Percentiles rank a stretch among this genome's conserved stretches.
phyloP scores from a whole-genome alignment of 768 basidiomycete genomes.

The Kwoniella dendrophila region DNA sequence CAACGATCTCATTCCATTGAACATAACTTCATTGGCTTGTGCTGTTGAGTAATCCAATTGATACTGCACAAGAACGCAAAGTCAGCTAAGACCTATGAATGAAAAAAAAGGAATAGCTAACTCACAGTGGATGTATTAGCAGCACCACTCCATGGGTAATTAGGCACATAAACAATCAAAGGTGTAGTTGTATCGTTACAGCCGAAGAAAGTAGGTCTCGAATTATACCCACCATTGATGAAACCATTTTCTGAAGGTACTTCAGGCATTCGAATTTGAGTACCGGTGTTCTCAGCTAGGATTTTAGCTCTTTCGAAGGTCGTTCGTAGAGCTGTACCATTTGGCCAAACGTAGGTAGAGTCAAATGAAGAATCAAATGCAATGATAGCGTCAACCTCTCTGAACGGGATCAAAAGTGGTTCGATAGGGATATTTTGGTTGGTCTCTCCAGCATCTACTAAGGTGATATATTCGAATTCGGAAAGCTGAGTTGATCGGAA shows the following conservation, averaged over 20 bases:
- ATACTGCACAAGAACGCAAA: slow-evolving; percentile 52
- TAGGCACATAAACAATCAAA: slow-evolving; percentile 73
- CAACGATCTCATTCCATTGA: slow-evolving; percentile 62
- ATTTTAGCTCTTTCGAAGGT: slow-evolving; percentile 38
- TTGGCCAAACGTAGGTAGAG: slow-evolving; percentile 64
- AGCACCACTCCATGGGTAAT: slow-evolving; percentile 61
- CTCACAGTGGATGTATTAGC: slow-evolving; percentile 51
- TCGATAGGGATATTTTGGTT: slow-evolving; percentile 66
- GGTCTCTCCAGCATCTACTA: slow-evolving; percentile 55
- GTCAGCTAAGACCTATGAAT: slow-evolving; percentile 5
- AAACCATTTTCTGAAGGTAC: slow-evolving; percentile 52
- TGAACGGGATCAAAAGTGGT: slow-evolving; percentile 69
- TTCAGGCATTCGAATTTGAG: slow-evolving; percentile 49
- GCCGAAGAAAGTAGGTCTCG: slow-evolving; percentile 50
- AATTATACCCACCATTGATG: slow-evolving; percentile 51
- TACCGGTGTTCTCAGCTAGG: slow-evolving; percentile 28
- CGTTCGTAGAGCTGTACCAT: slow-evolving; percentile 64
- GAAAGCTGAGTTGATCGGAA: slow-evolving; percentile 40
- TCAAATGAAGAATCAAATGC: slow-evolving; percentile 67
- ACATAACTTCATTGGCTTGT: slow-evolving; percentile 65
- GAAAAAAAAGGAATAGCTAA: slow-evolving; percentile 1
- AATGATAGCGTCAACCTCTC: slow-evolving; percentile 73
- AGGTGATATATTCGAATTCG: slow-evolving; percentile 44
- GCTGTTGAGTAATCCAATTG: slow-evolving; percentile 65
- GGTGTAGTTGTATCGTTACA: slow-evolving; percentile 62